Base-by-base conservation (phyloP, 768 basidiomycete species). In the Lactarius tabidus region DNA sequence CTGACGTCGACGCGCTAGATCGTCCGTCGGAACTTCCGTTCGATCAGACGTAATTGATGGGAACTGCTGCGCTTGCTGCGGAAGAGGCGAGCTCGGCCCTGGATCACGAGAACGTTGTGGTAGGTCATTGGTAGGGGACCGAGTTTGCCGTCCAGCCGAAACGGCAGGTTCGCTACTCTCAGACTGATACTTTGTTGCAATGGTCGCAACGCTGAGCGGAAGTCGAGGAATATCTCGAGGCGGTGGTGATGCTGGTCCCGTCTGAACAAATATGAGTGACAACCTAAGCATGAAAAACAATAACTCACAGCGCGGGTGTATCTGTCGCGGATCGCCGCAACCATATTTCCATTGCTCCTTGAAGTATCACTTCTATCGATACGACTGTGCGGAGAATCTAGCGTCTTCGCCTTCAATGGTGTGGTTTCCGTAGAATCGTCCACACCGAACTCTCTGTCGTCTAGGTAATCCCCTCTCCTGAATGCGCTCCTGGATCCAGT, bases 281-380 rank as follows among this genome's bases (percentile, higher is more conserved):
- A n/a, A 12, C 23, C 15, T 14, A 28, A 20, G 10, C 35, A n/a
- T 18, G 1, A 12, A 52, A 51, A 38, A 41, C 18, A 65, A 48
- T 45, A 15, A 77, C 86, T 52, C 69, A 90, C 89, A 62, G 74
- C 78, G 48, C 76, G 80, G 26, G 83, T 79, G 68, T 88, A 91
- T 57, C 82, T 83, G 71, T 81, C 82, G 52, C 86, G 81, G 80
- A 93, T 85, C 2, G 84, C 83, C 51, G 89, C 86, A 53, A 92
- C 89, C 29, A 87, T 75, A 69, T 83, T 85, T 15, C 82, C 82
- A 56, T 71, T 81, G 66, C 83, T 86, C 45, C 74, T 79, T 7
- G 79, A 80, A 2, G 85, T 83, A 53, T 86, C 84, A 26, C 74
- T 79, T 65, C 83, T 79, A 58, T 87, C 84, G 4, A 84, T 69